Percentiles rank a stretch among this genome's conserved stretches.
Conservation (phyloP, 164 flowering plant genomes). For the Kalanchoe fedtschenkoi region DNA sequence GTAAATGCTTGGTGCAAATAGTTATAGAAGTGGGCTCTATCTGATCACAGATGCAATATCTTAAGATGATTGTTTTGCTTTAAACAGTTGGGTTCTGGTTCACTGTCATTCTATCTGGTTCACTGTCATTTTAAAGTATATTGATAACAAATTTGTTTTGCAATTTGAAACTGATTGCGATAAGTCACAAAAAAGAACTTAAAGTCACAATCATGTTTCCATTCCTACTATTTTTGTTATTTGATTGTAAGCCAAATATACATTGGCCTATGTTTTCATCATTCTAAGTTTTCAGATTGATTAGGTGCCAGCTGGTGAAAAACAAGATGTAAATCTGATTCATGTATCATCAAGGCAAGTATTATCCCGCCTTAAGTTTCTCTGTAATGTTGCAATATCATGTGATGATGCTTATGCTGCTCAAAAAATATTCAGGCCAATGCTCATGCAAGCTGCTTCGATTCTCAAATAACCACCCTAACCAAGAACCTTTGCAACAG, state of each 20-base stretch:
- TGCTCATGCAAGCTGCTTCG: conserved; percentile 19
- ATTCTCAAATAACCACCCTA: conserved; percentile 15
- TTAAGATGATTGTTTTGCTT: neutral
- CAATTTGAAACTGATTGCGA: neutral
- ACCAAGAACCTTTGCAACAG: conserved; percentile 12
- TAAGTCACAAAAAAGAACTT: neutral
- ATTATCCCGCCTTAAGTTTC: neutral
- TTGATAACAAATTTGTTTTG: neutral
- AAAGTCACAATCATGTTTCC: neutral
- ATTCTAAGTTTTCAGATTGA: conserved; percentile 44
- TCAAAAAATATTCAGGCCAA: neutral
- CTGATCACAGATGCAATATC: too few species aligned
- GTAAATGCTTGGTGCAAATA: too few species aligned
- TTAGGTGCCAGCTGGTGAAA: conserved; percentile 35
- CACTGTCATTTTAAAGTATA: neutral
- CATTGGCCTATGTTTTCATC: neutral
- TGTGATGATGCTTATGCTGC: neutral
- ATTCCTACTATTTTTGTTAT: neutral
- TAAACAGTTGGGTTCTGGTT: neutral
- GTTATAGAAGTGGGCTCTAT: too few species aligned
- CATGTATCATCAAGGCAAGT: conserved; percentile 1
- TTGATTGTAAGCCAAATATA: neutral
- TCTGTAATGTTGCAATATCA: neutral
- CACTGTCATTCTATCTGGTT: too few species aligned
- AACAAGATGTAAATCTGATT: conserved; percentile 9